Evolutionary conservation across 805 yeast genomes (phyloP).

Genomic region (Candida hungchunana): DNA sequence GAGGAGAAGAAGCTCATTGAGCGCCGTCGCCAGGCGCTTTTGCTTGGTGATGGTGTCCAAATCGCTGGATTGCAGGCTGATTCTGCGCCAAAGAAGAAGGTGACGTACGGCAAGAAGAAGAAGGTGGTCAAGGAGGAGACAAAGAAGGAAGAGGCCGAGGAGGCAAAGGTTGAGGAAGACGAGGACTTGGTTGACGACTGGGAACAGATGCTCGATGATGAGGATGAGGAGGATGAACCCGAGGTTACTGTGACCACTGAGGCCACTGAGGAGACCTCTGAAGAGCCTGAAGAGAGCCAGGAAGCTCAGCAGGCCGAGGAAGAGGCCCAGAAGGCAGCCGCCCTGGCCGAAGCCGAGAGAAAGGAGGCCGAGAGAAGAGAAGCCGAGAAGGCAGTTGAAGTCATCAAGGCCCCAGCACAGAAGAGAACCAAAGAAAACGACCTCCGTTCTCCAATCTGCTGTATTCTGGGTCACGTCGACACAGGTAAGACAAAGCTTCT

Average conservation of each 20-base stretch:
- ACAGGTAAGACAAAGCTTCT: conserved; percentile 97
- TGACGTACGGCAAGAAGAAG: conserved; percentile 71
- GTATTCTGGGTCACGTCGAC: conserved; percentile 99
- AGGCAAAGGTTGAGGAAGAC: conserved; percentile 26
- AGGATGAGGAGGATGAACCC: conserved; percentile 52
- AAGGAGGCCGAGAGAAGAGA: no score
- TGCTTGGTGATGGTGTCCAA: conserved; percentile 65
- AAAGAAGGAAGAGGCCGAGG: conserved; percentile 35
- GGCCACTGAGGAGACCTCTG: conserved; percentile 18
- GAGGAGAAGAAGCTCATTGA: conserved; percentile 85
- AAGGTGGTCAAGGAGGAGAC: conserved; percentile 53
- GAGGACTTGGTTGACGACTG: conserved; percentile 68
- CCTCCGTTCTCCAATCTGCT: conserved; percentile 97
- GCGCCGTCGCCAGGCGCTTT: conserved; percentile 81
- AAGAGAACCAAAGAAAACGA: conserved; percentile 32
- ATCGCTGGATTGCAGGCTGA: conserved; percentile 64
- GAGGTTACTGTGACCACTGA: conserved; percentile 46
- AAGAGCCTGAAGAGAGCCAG: conserved; percentile 19
- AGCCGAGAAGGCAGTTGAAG: not conserved
- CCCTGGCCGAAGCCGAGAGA: conserved; percentile 24
- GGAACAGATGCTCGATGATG: conserved; percentile 68
- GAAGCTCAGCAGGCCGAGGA: no score
- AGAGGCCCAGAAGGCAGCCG: no score
- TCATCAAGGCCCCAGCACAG: conserved; percentile 18
- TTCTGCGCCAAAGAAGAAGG: conserved; percentile 41